phyloP scores from a whole-genome alignment of 2,329 filamentous ascomycete genomes.

The Microcyclospora tardicrescens region DNA sequence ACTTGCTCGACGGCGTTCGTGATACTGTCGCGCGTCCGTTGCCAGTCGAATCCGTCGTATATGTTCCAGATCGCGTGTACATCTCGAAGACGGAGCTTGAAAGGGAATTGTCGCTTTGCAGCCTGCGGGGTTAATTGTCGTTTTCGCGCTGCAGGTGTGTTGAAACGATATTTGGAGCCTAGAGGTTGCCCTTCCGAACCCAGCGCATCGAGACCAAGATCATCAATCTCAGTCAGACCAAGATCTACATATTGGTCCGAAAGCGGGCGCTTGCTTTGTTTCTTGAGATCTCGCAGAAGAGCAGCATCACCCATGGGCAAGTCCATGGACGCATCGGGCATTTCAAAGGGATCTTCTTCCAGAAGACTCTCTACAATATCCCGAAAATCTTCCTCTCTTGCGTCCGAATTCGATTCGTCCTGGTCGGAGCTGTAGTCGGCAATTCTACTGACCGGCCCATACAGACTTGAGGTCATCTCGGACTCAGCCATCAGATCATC shows the following conservation, averaged over 20 bases:
- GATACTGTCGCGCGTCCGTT: conserved; percentile 71
- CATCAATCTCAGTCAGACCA: conserved; percentile 18
- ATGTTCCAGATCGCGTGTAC: conserved; percentile 95
- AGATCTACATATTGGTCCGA: conserved; percentile 13
- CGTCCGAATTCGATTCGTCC: conserved; percentile 11
- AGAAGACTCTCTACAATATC: conserved; percentile 25
- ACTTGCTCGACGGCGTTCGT: conserved; percentile 79
- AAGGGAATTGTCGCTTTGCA: conserved; percentile 26
- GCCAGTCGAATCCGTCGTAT: conserved; percentile 97
- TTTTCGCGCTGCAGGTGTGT: conserved; percentile 10
- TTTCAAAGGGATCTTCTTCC: conserved; percentile 27
- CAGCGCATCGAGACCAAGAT: conserved; percentile 23
- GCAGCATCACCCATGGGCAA: conserved; percentile 19
- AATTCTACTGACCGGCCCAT: conserved; percentile 20
- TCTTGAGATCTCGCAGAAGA: conserved; percentile 18
- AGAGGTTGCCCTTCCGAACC: conserved; percentile 16
- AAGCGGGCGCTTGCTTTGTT: conserved; percentile 14
- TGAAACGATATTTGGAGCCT: conserved; percentile 19
- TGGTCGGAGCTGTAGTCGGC: conserved; percentile 10
- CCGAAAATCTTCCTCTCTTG: conserved; percentile 8
- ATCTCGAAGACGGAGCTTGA: conserved; percentile 68
- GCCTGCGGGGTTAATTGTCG: background rate
- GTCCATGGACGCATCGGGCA: conserved; percentile 18
- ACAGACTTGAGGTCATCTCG: conserved; percentile 20
- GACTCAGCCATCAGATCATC: conserved; percentile 28